These are phyloP conservation scores for Hyaloperonospora brassicae DNA, from an alignment of 352 stramenopile genomes.

Conservation along the genomic window DNA sequence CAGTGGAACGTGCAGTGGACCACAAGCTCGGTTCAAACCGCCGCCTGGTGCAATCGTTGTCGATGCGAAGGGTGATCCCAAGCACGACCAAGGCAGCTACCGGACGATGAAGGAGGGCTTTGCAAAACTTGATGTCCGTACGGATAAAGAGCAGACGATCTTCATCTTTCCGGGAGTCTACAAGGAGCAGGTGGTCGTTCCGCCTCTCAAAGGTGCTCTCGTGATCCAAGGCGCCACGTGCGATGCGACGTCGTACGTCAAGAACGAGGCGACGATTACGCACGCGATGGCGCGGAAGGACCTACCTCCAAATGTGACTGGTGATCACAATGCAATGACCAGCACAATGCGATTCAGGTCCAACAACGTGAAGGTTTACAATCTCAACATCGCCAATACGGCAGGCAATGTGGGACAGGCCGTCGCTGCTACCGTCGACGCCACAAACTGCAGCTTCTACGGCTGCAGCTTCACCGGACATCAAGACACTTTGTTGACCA, in stretches of 20 bases:
- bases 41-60: constrained; percentile 1
- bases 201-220: not conserved
- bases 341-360: not conserved
- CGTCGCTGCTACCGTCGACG: not conserved
- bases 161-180: constrained; percentile 1
- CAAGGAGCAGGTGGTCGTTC: not conserved
- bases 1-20: not conserved
- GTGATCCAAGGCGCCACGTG: constrained; percentile 6
- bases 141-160: not conserved
- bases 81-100: not conserved
- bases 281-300: not conserved
- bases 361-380: constrained; percentile 3
- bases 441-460: constrained; percentile 4
- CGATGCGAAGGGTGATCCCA: not conserved
- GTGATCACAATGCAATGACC: not conserved
- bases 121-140: not conserved
- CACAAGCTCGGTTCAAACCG: not conserved
- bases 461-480: constrained; percentile 3
- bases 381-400: constrained; percentile 7
- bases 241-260: constrained; percentile 1
- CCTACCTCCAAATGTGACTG: not conserved
- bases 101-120: not conserved
- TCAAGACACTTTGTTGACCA: constrained; percentile 5
- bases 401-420: constrained; percentile 4
- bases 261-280: constrained; percentile 4